Evolutionary conservation across 2,329 filamentous ascomycete genomes (phyloP).

Genomic region (Fusarium luffae): DNA sequence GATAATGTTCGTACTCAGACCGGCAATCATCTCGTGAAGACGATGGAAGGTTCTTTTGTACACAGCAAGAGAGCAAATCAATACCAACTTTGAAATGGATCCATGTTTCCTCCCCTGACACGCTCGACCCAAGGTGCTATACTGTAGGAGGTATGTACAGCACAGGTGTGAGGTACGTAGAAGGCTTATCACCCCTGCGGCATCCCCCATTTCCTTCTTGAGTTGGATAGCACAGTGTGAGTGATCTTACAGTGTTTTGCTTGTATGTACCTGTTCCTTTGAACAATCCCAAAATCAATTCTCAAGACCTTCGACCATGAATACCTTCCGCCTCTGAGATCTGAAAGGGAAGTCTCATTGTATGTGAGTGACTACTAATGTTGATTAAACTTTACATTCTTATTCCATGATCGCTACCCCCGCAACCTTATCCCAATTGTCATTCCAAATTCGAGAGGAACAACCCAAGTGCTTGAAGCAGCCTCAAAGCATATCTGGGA

Average conservation of each 20-base stretch:
- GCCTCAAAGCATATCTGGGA: constrained; percentile 6
- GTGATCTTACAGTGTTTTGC: not conserved
- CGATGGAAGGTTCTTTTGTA: constrained; percentile 1
- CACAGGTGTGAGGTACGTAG: not conserved
- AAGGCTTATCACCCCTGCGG: constrained; percentile 34
- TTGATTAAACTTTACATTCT: not conserved
- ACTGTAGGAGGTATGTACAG: too few species aligned
- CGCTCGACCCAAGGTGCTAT: not conserved
- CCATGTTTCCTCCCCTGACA: constrained; percentile 4
- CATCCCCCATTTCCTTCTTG: not conserved
- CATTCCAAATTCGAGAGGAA: not conserved
- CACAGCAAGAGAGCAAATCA: not conserved
- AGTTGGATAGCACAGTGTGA: constrained; percentile 25
- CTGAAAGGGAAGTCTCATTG: not conserved
- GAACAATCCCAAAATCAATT: not conserved
- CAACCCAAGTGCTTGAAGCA: constrained; percentile 11
- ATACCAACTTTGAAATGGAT: not conserved
- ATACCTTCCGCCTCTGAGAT: not conserved
- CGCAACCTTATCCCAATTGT: constrained; percentile 22
- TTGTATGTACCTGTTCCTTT: not conserved
- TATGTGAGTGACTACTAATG: not conserved
- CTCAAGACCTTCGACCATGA: not conserved
- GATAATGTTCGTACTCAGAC: constrained; percentile 5
- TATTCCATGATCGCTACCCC: not conserved
- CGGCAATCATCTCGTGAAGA: not conserved